These are phyloP conservation scores for Backusella australiensis DNA, from an alignment of 192 early-diverging fungal genomes.

Conservation along the genomic window DNA sequence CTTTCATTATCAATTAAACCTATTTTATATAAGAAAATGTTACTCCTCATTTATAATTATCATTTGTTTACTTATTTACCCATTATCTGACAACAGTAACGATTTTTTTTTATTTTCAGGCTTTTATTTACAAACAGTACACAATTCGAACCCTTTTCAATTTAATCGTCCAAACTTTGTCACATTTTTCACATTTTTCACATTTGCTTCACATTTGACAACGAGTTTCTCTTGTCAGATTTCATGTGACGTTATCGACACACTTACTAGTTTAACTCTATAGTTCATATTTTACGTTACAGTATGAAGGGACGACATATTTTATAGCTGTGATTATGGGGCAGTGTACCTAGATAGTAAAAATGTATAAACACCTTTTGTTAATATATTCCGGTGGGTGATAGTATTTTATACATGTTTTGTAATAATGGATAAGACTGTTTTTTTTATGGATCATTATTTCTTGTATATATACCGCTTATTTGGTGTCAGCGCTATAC, in stretches of 20 bases:
- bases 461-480: background rate
- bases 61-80: background rate
- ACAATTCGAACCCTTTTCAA: background rate
- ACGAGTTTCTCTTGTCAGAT: background rate
- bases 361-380: background rate
- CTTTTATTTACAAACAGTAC: background rate
- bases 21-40: too few relatives aligned
- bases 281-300: background rate
- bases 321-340: too few relatives aligned
- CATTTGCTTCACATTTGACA: background rate
- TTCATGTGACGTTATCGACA: background rate
- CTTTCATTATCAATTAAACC: too few relatives aligned
- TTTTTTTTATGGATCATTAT: background rate
- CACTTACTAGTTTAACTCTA: background rate
- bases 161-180: background rate
- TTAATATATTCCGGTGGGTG: background rate
- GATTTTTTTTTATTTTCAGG: background rate
- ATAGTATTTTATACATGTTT: background rate
- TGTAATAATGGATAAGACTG: background rate
- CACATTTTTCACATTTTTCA: background rate
- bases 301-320: background rate
- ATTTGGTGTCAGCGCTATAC: background rate
- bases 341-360: background rate
- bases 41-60: background rate
- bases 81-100: too few relatives aligned